These are phyloP conservation scores for Backusella macrospora DNA, from an alignment of 192 early-diverging fungal species.

Conservation along the genomic window DNA sequence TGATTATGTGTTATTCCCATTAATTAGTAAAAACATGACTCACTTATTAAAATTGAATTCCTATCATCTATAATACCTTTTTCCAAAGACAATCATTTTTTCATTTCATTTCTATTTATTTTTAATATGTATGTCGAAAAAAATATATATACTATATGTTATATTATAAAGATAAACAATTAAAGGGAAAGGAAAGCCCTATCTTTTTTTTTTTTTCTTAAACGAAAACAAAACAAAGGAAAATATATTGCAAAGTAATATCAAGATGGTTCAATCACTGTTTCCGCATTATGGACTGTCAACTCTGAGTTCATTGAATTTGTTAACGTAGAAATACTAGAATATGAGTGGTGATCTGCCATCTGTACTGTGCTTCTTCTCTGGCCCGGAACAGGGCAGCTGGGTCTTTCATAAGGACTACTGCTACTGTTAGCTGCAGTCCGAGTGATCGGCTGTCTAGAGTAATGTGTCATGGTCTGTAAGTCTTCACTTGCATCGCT, in stretches of 20 bases:
- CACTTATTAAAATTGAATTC: too few relatives aligned
- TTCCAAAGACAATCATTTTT: too few relatives aligned
- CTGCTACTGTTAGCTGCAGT: neutral
- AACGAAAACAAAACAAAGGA: neutral
- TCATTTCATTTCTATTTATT: too few relatives aligned
- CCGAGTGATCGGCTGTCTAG: neutral
- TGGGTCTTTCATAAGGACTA: conserved; percentile 19
- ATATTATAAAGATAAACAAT: neutral
- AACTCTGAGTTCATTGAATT: conserved; percentile 5
- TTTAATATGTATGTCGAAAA: too few relatives aligned
- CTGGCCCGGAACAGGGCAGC: conserved; percentile 12
- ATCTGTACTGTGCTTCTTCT: neutral
- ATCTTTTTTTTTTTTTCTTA: neutral
- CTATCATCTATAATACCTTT: too few relatives aligned
- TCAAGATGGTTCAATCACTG: neutral
- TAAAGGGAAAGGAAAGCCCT: neutral
- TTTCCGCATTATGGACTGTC: neutral
- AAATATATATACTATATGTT: too few relatives aligned
- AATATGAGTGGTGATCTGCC: neutral
- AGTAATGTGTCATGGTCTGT: conserved; percentile 4
- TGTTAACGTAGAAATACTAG: neutral
- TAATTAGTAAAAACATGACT: too few relatives aligned
- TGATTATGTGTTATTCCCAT: too few relatives aligned
- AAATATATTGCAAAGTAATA: neutral
- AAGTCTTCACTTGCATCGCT: conserved; percentile 18